These are phyloP conservation scores for Elongisporangium undulatum DNA, from an alignment of 352 stramenopile genomes.

Conservation along the genomic window DNA sequence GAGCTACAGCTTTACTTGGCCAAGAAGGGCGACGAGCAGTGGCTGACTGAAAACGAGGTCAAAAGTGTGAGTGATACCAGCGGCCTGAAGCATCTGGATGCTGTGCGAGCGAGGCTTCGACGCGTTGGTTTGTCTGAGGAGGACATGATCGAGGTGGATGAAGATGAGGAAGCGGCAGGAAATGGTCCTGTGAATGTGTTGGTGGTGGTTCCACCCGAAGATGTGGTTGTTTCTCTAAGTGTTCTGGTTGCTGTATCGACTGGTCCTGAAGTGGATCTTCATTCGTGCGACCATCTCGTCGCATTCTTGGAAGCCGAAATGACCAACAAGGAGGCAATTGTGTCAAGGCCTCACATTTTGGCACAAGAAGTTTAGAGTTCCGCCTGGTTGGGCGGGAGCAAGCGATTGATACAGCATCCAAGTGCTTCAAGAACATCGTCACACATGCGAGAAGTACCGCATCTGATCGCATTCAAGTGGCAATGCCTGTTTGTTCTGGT, in stretches of 20 bases:
- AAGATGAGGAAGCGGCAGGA: slow-evolving; percentile 13
- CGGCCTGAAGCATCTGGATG: no score
- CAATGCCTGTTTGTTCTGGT: slow-evolving; percentile 26
- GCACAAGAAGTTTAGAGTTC: slow-evolving; percentile 8
- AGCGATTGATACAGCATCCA: no score
- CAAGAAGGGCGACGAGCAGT: no score
- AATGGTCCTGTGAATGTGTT: slow-evolving; percentile 18
- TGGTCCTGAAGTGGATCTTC: slow-evolving; percentile 16
- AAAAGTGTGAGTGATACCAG: no score
- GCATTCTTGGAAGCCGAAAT: no score
- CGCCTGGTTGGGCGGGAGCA: slow-evolving; percentile 11
- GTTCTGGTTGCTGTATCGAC: slow-evolving; percentile 8
- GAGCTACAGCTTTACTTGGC: no score
- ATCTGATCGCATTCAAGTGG: slow-evolving; percentile 11
- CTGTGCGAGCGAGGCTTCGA: no score
- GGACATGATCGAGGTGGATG: slow-evolving; percentile 7
- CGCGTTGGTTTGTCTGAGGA: no score
- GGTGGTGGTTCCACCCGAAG: slow-evolving; percentile 14
- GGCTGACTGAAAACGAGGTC: no score
- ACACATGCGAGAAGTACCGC: slow-evolving; percentile 5
- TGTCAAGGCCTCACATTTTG: slow-evolving; percentile 8
- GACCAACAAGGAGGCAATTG: slow-evolving; percentile 5
- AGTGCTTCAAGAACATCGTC: slow-evolving; percentile 10
- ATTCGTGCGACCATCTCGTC: slow-evolving; percentile 18
- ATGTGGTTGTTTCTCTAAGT: no score